Conservation (phyloP, 805 yeast species). For the Komagataella pseudopastoris region DNA sequence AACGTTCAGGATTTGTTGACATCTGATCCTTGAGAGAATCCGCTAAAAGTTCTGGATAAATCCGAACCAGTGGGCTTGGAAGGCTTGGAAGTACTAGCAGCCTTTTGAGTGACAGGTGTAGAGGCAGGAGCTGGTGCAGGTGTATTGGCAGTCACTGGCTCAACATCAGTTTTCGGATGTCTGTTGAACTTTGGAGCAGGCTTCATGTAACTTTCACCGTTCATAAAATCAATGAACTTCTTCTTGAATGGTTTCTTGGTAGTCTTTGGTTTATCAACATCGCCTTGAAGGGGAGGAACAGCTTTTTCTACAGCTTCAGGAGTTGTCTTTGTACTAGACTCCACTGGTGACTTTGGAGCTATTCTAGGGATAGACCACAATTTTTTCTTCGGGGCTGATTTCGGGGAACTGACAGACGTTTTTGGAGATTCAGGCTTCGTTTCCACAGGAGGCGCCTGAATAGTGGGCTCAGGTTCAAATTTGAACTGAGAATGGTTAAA, state of each 20-base stretch:
- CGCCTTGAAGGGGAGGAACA: constrained; percentile 7
- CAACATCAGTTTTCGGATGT: background rate
- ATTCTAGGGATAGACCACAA: constrained; percentile 13
- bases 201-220: constrained; percentile 10
- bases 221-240: constrained; percentile 17
- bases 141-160: constrained; percentile 7
- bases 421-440: constrained; percentile 17
- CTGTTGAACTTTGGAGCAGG: background rate
- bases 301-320: background rate
- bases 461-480: constrained; percentile 10
- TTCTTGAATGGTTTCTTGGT: constrained; percentile 22
- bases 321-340: constrained; percentile 9
- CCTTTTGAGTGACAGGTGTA: constrained; percentile 2
- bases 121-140: constrained; percentile 13
- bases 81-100: constrained; percentile 1
- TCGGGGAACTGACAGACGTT: constrained; percentile 9
- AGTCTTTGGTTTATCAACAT: constrained; percentile 18
- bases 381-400: constrained; percentile 11
- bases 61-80: constrained; percentile 2
- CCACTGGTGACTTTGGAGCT: constrained; percentile 8
- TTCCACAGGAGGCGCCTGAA: constrained; percentile 16
- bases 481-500: constrained; percentile 16
- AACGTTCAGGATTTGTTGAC: constrained; percentile 5
- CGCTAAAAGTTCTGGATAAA: constrained; percentile 15
- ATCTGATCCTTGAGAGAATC: constrained; percentile 32